phyloP scores from a whole-genome alignment of 1,284 basidiomycete species.

The Apiotrichum sp. region DNA sequence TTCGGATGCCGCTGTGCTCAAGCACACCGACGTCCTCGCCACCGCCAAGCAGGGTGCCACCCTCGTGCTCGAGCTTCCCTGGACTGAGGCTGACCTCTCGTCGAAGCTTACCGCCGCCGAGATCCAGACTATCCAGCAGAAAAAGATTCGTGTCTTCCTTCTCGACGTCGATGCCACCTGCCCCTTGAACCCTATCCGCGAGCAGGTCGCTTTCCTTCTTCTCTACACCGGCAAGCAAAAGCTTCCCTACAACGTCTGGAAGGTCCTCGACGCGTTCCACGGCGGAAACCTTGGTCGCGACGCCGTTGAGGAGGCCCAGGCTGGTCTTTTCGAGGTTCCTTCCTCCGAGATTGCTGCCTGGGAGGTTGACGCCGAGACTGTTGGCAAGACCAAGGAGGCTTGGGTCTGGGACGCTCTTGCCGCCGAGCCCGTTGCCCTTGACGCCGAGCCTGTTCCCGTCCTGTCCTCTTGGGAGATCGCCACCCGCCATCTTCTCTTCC shows the following conservation, averaged over 20 bases:
- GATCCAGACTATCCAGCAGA: constrained; percentile 40
- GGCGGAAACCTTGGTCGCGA: constrained; percentile 38
- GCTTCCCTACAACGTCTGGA: constrained; percentile 38
- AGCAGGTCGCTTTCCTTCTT: constrained; percentile 47
- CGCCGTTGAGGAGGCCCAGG: constrained; percentile 44
- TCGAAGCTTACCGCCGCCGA: constrained; percentile 43
- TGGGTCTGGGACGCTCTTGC: constrained; percentile 47
- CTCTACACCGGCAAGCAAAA: constrained; percentile 45
- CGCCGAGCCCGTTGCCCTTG: constrained; percentile 34
- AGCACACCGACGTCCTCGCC: constrained; percentile 39
- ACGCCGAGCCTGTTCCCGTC: constrained; percentile 36
- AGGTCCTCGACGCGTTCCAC: constrained; percentile 47
- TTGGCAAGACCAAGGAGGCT: constrained; percentile 34
- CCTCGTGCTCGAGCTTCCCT: constrained; percentile 46
- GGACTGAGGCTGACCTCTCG: constrained; percentile 43
- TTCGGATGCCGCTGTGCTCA: constrained; percentile 45
- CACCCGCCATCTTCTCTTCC: constrained; percentile 83
- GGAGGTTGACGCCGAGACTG: constrained; percentile 39
- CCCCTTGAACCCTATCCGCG: constrained; percentile 38
- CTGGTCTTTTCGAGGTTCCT: constrained; percentile 36
- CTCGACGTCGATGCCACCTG: constrained; percentile 35
- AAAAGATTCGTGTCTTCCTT: constrained; percentile 47
- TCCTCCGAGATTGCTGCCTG: constrained; percentile 22
- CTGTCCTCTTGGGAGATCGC: constrained; percentile 68
- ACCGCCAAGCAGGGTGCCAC: constrained; percentile 39